phyloP scores from a whole-genome alignment of 2,329 filamentous ascomycete genomes.

The Pseudogymnoascus sp. region DNA sequence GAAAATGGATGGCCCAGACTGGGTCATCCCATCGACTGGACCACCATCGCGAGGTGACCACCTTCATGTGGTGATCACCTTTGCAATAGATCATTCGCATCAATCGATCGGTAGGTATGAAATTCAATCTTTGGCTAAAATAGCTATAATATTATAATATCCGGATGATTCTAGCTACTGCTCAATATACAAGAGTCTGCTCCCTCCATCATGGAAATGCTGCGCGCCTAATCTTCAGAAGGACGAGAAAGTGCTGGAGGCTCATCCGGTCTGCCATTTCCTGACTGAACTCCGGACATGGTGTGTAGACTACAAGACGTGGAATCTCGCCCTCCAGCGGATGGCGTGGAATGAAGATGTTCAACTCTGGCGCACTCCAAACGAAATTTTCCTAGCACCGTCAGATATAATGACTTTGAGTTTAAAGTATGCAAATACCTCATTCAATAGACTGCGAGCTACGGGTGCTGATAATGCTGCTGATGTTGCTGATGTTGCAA shows the following conservation, averaged over 20 bases:
- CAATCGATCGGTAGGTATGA: neutral
- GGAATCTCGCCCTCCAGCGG: conserved; percentile 13
- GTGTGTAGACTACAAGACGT: neutral
- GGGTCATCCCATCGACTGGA: neutral
- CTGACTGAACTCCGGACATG: neutral
- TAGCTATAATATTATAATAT: conserved; percentile 11
- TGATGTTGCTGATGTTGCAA: neutral
- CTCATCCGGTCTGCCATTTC: neutral
- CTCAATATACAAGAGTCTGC: conserved; percentile 11
- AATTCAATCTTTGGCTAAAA: conserved; percentile 4
- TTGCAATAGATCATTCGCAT: neutral
- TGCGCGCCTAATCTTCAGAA: conserved; percentile 9
- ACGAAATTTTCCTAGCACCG: neutral
- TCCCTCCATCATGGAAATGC: conserved; percentile 12
- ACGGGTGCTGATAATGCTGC: neutral
- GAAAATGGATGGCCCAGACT: conserved; percentile 10
- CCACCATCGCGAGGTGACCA: conserved; percentile 5
- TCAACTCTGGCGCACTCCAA: conserved; percentile 11
- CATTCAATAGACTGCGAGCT: neutral
- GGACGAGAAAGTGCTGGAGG: conserved; percentile 11
- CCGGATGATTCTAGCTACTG: conserved; percentile 11
- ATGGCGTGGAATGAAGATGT: conserved; percentile 15
- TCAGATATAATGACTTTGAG: neutral
- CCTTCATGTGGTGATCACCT: neutral
- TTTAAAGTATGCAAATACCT: neutral